Evolutionary conservation across 805 yeast species (phyloP).

Genomic region (Myxozyma neglecta): DNA sequence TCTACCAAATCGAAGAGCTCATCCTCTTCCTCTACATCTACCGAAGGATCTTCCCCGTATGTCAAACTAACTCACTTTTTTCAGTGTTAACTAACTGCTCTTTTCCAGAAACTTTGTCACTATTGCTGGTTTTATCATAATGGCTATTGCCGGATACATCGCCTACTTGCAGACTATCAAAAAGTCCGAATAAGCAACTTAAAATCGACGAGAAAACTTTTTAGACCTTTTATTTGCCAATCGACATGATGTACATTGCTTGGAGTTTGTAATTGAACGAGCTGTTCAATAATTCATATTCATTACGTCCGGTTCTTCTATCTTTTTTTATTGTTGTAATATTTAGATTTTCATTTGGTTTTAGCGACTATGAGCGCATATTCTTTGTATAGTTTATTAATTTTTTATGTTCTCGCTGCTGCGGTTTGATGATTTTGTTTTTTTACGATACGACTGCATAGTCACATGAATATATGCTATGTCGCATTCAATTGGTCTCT

Average conservation of each 20-base stretch:
- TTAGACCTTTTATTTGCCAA: too few species aligned
- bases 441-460: background rate
- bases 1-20: background rate
- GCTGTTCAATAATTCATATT: background rate
- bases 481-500: background rate
- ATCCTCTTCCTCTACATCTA: background rate
- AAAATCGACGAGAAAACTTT: background rate
- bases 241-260: background rate
- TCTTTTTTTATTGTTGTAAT: background rate
- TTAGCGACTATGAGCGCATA: background rate
- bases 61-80: background rate
- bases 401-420: background rate
- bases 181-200: background rate
- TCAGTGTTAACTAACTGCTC: background rate
- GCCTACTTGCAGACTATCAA: conserved; percentile 19
- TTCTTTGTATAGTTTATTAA: background rate
- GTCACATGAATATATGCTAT: background rate
- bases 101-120: conserved; percentile 6
- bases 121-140: conserved; percentile 7
- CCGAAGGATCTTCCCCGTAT: conserved; percentile 6
- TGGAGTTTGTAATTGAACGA: background rate
- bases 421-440: background rate
- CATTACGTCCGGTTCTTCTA: background rate
- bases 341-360: background rate
- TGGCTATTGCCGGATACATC: conserved; percentile 17